Conservation (phyloP, 441 rosid genomes). For the Arabidopsis lyrata region DNA sequence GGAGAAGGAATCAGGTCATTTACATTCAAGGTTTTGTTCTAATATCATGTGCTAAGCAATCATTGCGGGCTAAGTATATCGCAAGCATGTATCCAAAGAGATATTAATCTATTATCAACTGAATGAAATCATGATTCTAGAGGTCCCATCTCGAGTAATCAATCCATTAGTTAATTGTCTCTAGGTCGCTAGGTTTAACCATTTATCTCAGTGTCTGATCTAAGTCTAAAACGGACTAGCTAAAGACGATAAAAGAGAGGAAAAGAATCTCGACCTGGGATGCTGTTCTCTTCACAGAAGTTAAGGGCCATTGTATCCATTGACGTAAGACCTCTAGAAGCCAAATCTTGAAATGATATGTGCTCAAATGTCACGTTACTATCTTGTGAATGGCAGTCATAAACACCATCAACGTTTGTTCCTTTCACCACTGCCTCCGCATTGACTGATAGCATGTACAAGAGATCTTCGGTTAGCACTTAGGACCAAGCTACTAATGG, state of each 20-base stretch:
- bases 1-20: neutral
- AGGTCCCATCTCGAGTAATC: slow-evolving; percentile 3
- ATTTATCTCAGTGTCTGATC: neutral
- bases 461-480: slow-evolving; percentile 5
- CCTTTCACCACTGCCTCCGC: slow-evolving; percentile 78
- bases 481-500: neutral
- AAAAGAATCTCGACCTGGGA: slow-evolving; percentile 59
- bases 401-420: slow-evolving; percentile 73
- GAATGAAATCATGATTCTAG: neutral
- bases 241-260: neutral
- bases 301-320: slow-evolving; percentile 76
- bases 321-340: slow-evolving; percentile 63
- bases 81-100: neutral
- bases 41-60: neutral
- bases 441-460: slow-evolving; percentile 51
- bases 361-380: slow-evolving; percentile 67
- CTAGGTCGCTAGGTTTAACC: slow-evolving; percentile 1
- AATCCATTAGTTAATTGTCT: neutral
- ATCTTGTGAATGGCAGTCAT: slow-evolving; percentile 73
- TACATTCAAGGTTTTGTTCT: slow-evolving; percentile 12
- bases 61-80: neutral
- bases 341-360: slow-evolving; percentile 63
- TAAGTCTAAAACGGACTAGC: neutral
- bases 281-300: slow-evolving; percentile 69
- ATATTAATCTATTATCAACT: neutral